A percentile compares a stretch with the other conserved stretches of the same genome.
These are phyloP conservation scores for Aspergillus persii DNA, from an alignment of 2,329 filamentous ascomycete species.

Conservation along the genomic window DNA sequence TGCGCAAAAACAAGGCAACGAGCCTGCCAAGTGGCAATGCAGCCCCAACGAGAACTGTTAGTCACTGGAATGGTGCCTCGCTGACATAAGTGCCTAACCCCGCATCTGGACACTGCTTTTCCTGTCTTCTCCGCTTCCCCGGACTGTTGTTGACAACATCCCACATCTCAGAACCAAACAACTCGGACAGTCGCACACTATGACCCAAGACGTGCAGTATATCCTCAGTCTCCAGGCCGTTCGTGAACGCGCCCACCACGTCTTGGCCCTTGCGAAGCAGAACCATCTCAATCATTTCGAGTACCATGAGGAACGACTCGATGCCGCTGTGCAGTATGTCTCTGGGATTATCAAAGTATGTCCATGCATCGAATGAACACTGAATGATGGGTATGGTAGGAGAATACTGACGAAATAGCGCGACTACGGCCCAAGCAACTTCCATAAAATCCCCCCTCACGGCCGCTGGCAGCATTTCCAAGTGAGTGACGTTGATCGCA, in stretches of 20 bases:
- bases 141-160: not conserved
- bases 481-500: slow-evolving; percentile 53
- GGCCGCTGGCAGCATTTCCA: slow-evolving; percentile 65
- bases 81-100: not conserved
- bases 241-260: slow-evolving; percentile 25
- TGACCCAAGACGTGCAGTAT: slow-evolving; percentile 25
- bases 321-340: slow-evolving; percentile 45
- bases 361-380: not conserved
- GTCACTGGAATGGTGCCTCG: slow-evolving; percentile 1
- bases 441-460: slow-evolving; percentile 52
- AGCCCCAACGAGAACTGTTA: not conserved
- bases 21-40: not conserved
- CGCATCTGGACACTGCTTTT: slow-evolving; percentile 2
- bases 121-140: not conserved
- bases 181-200: not conserved
- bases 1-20: not conserved
- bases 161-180: not conserved
- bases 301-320: slow-evolving; percentile 40
- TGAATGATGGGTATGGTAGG: not conserved
- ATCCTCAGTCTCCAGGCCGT: slow-evolving; percentile 30
- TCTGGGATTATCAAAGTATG: slow-evolving; percentile 44
- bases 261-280: slow-evolving; percentile 37
- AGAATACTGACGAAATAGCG: slow-evolving; percentile 35
- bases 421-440: slow-evolving; percentile 51
- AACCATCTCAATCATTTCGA: slow-evolving; percentile 45